Base-by-base conservation (phyloP, 2,329 filamentous ascomycete genomes). In the Amylocarpus encephaloides region DNA sequence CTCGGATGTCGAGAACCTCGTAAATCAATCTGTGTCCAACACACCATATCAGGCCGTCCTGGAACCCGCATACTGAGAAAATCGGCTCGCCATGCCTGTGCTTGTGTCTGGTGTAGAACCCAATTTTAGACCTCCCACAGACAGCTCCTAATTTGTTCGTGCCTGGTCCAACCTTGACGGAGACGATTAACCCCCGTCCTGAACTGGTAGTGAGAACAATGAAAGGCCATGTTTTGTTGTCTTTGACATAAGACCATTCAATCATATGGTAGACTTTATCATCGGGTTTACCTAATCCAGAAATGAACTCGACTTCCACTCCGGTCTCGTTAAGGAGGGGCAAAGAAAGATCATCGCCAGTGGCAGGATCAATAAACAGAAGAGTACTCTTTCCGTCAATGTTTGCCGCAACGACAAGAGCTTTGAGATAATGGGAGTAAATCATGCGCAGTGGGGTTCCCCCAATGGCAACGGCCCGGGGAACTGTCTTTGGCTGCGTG, bases 171-270 rank as follows among this genome's bases (percentile, higher is more conserved):
- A 64, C 56, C 12, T 73, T 70, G 6, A 76, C 70, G 1, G 78
- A 76, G 12, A 83, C 71, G 6, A 86, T 72, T 16, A 82, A 60
- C 11, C 86, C 67, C 5, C 73, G 70, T 1, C 81, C 80, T 9
- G 68, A 67, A 30, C 71, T 72, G 0, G 78, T 79, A 3, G 78
- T 73, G 10, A 86, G 74, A 12, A 88, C 72, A 30, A 88, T 71
- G 61, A 82, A 85, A 1, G 77, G 73, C 65, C 83, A 85, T 0
- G 68, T 73, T 49, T 76, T 78, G n/a, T 71, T 72, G 34, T 78
- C 73, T 49, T 78, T 77, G 30, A 71, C 67, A 54, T 78, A 80
- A 5, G 72, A 64, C 86, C 86, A 90, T 53, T 87, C 81, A 1
- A 76, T 66, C 6, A 90, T 65, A 1, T 78, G 73, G 39, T 79